phyloP scores from a whole-genome alignment of 805 yeast genomes.

The Pichia nanzhaoensis region DNA sequence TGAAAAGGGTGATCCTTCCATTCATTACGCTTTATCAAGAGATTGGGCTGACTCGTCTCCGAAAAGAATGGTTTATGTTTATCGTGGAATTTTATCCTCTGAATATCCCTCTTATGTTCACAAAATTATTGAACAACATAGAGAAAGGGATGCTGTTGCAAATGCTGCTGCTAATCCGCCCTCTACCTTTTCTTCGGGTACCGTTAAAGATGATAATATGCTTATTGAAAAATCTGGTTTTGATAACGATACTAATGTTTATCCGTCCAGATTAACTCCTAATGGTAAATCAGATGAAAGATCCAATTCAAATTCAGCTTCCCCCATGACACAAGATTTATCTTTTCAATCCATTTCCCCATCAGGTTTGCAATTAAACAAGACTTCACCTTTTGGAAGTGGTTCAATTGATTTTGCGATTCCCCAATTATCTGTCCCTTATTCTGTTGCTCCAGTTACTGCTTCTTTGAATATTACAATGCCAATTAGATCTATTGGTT shows the following conservation, averaged over 20 bases:
- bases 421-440: constrained; percentile 50
- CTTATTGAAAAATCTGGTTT: constrained; percentile 4
- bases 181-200: neutral
- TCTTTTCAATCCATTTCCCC: constrained; percentile 22
- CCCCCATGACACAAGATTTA: constrained; percentile 7
- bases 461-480: constrained; percentile 40
- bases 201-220: neutral
- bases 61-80: constrained; percentile 81
- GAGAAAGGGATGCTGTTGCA: constrained; percentile 24
- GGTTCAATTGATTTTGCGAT: constrained; percentile 28
- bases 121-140: constrained; percentile 51
- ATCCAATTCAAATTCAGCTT: constrained; percentile 10
- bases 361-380: constrained; percentile 25
- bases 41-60: constrained; percentile 93
- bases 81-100: constrained; percentile 69
- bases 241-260: constrained; percentile 7
- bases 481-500: constrained; percentile 2
- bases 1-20: constrained; percentile 71
- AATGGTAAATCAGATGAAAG: constrained; percentile 3
- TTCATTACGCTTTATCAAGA: constrained; percentile 69
- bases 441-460: constrained; percentile 71
- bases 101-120: constrained; percentile 71
- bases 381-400: constrained; percentile 26
- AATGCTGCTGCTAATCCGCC: neutral
- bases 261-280: neutral